These are phyloP conservation scores for Crassisporium funariophilum DNA, from an alignment of 768 basidiomycete species.

Conservation along the genomic window DNA sequence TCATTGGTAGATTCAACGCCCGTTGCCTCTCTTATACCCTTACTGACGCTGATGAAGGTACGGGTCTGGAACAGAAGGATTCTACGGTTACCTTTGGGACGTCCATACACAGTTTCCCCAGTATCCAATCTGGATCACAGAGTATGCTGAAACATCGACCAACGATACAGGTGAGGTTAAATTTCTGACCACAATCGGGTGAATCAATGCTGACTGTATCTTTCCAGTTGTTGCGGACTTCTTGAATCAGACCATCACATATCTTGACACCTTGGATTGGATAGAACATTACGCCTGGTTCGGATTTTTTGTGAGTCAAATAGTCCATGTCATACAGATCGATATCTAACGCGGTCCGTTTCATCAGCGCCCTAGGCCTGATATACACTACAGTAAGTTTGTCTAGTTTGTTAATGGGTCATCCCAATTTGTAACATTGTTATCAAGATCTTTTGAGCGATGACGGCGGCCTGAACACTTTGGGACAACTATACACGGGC, in stretches of 20 bases:
- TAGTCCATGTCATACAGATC: neutral
- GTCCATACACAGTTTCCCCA: slow-evolving; percentile 52
- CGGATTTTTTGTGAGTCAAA: slow-evolving; percentile 34
- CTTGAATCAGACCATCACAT: slow-evolving; percentile 58
- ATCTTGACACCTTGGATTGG: slow-evolving; percentile 56
- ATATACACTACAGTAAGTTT: slow-evolving; percentile 44
- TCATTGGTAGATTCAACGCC: slow-evolving; percentile 41
- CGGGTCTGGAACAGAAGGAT: slow-evolving; percentile 54
- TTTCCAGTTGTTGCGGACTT: slow-evolving; percentile 49
- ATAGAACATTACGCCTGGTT: slow-evolving; percentile 71
- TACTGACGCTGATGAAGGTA: slow-evolving; percentile 41
- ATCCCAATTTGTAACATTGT: slow-evolving; percentile 2
- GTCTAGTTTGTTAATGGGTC: neutral
- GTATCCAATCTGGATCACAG: slow-evolving; percentile 64
- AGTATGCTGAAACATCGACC: slow-evolving; percentile 57
- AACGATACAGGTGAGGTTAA: slow-evolving; percentile 39
- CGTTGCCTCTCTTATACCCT: neutral
- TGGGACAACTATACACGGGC: slow-evolving; percentile 48
- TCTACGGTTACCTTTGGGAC: slow-evolving; percentile 56
- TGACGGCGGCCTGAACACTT: slow-evolving; percentile 45
- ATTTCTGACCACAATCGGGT: neutral
- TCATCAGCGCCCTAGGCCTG: slow-evolving; percentile 41
- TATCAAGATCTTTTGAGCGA: slow-evolving; percentile 42
- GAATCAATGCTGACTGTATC: neutral
- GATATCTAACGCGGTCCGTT: slow-evolving; percentile 1